Percentiles rank a stretch among this genome's conserved stretches.
Conservation (phyloP, 2,329 filamentous ascomycete species). For the Phyllosticta citrichinensis region DNA sequence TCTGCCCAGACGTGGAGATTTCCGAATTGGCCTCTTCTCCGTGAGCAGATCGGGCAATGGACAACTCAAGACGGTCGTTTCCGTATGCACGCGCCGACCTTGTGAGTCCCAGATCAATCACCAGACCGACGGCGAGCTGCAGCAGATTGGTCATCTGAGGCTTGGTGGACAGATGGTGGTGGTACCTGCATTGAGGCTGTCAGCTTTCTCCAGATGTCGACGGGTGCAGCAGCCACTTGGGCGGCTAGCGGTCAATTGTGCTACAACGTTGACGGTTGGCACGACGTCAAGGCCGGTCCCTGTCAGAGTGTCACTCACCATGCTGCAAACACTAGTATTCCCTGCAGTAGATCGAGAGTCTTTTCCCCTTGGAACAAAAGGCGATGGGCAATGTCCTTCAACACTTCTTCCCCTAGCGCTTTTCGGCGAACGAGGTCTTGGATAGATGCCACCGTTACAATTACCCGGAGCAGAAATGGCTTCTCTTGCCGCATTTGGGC, state of each 20-base stretch:
- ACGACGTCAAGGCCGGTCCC: not conserved
- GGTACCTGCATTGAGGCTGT: conserved; percentile 23
- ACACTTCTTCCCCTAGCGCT: conserved; percentile 1
- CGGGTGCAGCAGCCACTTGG: not conserved
- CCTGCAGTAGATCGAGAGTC: conserved; percentile 7
- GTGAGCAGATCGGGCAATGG: conserved; percentile 6
- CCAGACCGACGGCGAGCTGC: conserved; percentile 31
- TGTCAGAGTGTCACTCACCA: not conserved
- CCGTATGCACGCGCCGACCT: conserved; percentile 17
- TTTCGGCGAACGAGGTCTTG: conserved; percentile 4
- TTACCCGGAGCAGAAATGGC: conserved; percentile 6
- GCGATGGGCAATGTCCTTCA: not conserved
- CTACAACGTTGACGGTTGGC: not conserved
- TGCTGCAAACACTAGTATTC: conserved; percentile 5
- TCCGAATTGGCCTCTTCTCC: conserved; percentile 19
- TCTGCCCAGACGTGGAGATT: conserved; percentile 26
- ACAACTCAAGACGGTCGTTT: not conserved
- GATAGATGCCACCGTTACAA: conserved; percentile 3
- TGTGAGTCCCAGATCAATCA: conserved; percentile 31
- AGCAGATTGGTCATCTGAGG: conserved; percentile 29
- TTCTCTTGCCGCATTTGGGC: conserved; percentile 3
- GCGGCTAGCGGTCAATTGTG: not conserved
- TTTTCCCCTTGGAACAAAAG: conserved; percentile 1
- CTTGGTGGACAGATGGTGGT: conserved; percentile 32
- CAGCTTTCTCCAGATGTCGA: not conserved